Base-by-base conservation (phyloP, 192 early-diverging fungal genomes). In the Linderina pennispora region DNA sequence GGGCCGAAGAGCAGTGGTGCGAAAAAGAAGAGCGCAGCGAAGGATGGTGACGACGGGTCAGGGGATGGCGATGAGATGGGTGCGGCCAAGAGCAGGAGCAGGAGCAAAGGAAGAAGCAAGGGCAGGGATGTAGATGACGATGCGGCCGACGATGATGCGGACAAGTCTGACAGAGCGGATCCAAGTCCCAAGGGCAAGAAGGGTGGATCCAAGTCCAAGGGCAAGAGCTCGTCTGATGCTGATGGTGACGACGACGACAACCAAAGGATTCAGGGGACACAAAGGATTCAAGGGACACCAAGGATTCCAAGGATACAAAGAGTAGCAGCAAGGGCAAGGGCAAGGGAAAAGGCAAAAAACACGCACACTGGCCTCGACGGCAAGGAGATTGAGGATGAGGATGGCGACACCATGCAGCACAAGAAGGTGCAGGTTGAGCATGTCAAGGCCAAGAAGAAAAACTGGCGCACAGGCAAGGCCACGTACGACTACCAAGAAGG, bases 341-440 rank as follows among this genome's bases (percentile, higher is more conserved):
- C 3, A 16, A 28, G 13, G 52, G 52, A 13, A 69, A 57, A 23
- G 37, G 42, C 32, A 70, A 70, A 70, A 41, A 58, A 58, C 11
- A 62, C 66, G 17, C 66, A 70, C 20, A 70, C 59, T 18, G 66
- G 66, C 6, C 55, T 70, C 0, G 66, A 70, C 31, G 66, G 66
- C 22, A 70, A 55, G 4, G 59, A 70, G 17, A 55, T 62, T 8
- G 43, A 52, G 15, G 50, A 67, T 22, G 57, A 67, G 23, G 64
- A 67, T 14, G 33, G 35, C 2, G 64, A 47, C 14, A 32, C 23
- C 15, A 38, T 19, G 21, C 53, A 34, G 33, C 58, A 48, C 35
- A 70, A 70, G 34, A 54, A 62, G 20, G 18, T 52, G 16, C 41
- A 55, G 0, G 59, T 70, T 24, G 50, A 70, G 50, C 66, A 70